phyloP scores from a whole-genome alignment of 2,329 filamentous ascomycete genomes.

The Aspergillus oerlinghausenensis region DNA sequence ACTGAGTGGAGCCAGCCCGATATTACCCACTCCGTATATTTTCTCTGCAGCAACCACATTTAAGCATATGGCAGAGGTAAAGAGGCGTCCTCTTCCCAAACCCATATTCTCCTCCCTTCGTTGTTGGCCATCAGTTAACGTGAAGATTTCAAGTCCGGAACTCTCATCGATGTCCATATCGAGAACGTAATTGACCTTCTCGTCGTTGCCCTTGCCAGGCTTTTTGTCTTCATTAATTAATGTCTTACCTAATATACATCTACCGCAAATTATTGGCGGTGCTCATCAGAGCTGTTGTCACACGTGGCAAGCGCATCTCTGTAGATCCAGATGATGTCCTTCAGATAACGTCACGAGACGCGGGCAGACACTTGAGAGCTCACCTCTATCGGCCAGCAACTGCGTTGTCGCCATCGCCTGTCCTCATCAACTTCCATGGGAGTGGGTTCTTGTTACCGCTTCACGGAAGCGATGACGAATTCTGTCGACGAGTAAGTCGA shows the following conservation, averaged over 20 bases:
- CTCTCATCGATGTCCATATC: background rate
- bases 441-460: conserved; percentile 31
- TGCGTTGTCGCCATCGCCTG: conserved; percentile 18
- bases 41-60: background rate
- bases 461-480: conserved; percentile 30
- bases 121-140: background rate
- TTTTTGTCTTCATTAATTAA: conserved; percentile 1
- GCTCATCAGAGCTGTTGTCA: conserved; percentile 11
- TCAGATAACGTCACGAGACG: conserved; percentile 28
- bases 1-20: background rate
- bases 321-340: conserved; percentile 22
- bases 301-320: background rate
- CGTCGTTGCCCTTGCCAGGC: background rate
- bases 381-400: conserved; percentile 25
- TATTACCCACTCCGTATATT: background rate
- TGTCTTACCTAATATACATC: conserved; percentile 18
- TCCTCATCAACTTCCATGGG: conserved; percentile 33
- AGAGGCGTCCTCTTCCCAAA: background rate
- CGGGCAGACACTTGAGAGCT: conserved; percentile 24
- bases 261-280: conserved; percentile 19
- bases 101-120: background rate
- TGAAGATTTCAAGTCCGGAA: too few species aligned
- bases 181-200: background rate
- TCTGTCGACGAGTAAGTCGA: conserved; percentile 22
- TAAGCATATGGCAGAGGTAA: background rate